A percentile compares a stretch with the other conserved stretches of the same genome.
These are phyloP conservation scores for Cotoneaster glaucophyllus DNA, from an alignment of 306 rosid species.

Conservation along the genomic window DNA sequence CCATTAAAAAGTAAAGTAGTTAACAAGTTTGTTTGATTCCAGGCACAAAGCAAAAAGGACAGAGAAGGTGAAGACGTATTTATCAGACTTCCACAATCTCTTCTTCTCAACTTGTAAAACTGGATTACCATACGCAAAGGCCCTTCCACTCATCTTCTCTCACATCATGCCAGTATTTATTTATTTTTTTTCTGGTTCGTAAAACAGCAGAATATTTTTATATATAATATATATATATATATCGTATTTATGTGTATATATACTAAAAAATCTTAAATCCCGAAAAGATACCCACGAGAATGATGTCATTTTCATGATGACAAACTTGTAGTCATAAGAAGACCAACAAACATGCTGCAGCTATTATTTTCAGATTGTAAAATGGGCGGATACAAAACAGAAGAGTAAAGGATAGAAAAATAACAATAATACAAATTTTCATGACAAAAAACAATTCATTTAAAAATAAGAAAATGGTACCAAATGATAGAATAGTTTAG, in stretches of 20 bases:
- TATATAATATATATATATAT: no score
- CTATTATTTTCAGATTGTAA: conserved; percentile 6
- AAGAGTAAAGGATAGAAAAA: neutral
- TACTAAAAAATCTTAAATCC: conserved; percentile 11
- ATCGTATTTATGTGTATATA: no score
- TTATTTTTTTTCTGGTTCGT: no score
- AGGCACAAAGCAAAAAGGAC: conserved; percentile 29
- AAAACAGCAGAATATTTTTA: no score
- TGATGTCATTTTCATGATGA: conserved; percentile 35
- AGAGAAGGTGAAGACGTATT: conserved; percentile 36
- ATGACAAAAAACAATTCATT: neutral
- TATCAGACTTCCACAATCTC: conserved; percentile 43
- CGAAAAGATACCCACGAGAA: conserved; percentile 8
- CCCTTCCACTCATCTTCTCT: conserved; percentile 21
- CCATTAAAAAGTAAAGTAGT: conserved; percentile 8
- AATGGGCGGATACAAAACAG: neutral
- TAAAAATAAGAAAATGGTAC: neutral
- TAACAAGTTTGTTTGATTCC: conserved; percentile 12
- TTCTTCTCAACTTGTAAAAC: conserved; percentile 77
- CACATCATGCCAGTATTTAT: no score
- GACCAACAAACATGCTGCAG: conserved; percentile 7
- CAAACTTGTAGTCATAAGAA: neutral
- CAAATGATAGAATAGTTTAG: neutral
- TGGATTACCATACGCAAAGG: conserved; percentile 41
- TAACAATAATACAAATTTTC: neutral